These are phyloP conservation scores for Ophiobolus disseminans DNA, from an alignment of 2,329 filamentous ascomycete species.

Conservation along the genomic window DNA sequence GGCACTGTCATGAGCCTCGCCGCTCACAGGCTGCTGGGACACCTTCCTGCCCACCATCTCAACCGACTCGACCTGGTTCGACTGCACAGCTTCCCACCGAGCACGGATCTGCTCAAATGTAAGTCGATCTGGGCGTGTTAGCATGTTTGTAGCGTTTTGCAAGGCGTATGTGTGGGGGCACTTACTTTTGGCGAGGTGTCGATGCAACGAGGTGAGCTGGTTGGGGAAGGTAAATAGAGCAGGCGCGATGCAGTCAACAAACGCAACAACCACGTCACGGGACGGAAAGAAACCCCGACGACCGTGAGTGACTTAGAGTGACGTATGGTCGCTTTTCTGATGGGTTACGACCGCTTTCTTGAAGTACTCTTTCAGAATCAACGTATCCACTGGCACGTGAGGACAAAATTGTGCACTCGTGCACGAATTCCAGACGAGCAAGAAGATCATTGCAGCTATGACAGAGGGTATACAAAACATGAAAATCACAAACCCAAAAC, in stretches of 20 bases:
- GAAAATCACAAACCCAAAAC: constrained; percentile 19
- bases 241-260: constrained; percentile 17
- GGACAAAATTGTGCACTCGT: no score
- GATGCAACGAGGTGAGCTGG: constrained; percentile 12
- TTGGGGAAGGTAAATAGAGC: constrained; percentile 20
- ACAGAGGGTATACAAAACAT: constrained; percentile 32
- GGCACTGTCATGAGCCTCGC: constrained; percentile 14
- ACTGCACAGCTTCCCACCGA: constrained; percentile 40
- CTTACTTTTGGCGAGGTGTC: constrained; percentile 22
- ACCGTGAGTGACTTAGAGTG: no score
- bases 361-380: no score
- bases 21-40: constrained; percentile 14
- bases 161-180: constrained; percentile 9
- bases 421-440: no score
- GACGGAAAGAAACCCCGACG: not conserved
- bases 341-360: no score
- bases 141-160: constrained; percentile 37
- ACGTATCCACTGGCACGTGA: no score
- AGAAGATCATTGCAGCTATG: not conserved
- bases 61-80: constrained; percentile 8
- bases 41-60: constrained; percentile 38
- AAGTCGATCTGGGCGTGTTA: constrained; percentile 41
- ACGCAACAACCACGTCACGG: constrained; percentile 18
- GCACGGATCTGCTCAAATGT: constrained; percentile 44
- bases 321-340: no score